These are phyloP conservation scores for Sindora glabra DNA, from an alignment of 306 rosid species.

Conservation along the genomic window DNA sequence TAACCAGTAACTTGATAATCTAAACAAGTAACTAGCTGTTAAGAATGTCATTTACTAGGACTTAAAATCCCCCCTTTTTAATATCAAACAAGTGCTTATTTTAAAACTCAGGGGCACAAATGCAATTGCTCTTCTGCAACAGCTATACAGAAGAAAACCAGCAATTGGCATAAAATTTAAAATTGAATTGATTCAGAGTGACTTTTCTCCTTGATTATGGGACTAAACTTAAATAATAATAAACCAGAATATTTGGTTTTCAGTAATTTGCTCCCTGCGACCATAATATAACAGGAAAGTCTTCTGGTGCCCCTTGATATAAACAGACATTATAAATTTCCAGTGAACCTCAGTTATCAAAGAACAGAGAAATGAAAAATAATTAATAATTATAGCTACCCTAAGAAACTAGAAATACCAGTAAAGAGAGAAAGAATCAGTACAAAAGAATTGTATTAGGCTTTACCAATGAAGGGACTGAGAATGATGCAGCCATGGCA, in stretches of 20 bases:
- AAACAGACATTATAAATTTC: no score
- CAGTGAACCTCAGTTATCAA: neutral
- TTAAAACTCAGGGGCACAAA: neutral
- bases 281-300: neutral
- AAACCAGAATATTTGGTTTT: no score
- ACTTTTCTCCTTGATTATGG: no score
- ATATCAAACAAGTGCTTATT: no score
- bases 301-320: neutral
- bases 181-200: no score
- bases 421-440: neutral
- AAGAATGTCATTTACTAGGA: no score
- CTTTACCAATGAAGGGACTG: constrained; percentile 79
- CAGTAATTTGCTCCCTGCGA: no score
- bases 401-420: neutral
- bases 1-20: no score
- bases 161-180: neutral
- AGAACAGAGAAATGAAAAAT: no score
- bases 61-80: no score
- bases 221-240: no score
- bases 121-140: neutral
- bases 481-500: constrained; percentile 77
- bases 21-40: no score
- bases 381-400: neutral
- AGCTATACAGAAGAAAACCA: neutral
- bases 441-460: neutral